Base-by-base conservation (phyloP, 1,284 basidiomycete species). In the Cutaneotrichosporon dermatis region DNA sequence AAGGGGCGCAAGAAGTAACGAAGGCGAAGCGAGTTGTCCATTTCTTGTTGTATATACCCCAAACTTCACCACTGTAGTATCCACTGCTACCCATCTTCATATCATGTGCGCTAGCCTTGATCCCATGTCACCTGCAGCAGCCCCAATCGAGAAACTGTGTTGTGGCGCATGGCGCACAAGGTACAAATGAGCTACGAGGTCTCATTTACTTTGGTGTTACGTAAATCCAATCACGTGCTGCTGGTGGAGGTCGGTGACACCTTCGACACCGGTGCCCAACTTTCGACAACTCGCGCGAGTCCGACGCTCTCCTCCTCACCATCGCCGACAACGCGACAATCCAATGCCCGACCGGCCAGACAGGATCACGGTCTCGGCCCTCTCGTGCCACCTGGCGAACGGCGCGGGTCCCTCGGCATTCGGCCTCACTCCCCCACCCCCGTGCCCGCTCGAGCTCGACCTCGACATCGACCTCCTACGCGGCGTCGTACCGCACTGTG, bases 321-420 rank as follows among this genome's bases (percentile, higher is more conserved):
- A 25, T 25, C 25, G 25, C 39, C 9, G 39, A 40, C 11, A 39
- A 6, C 11, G 6, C 6, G 37, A 39, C 12, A 40, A 2, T 49
- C 46, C 5, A 33, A 66, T 63, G 50, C 44, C 67, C 6, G 76
- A 76, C 59, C 62, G 51, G 12, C 44, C 67, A 4, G 76, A 76
- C 59, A 62, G 51, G 12, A 74, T 78, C 52, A 61, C 60, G 35
- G 72, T 79, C 57, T 51, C 66, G 37, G 62, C 65, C 12, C 72
- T 79, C 16, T 52, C 65, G 6, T 62, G 76, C 15, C 72, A 76
- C 41, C 71, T 79, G n/a, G 55, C 64, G 2, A 51, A 67, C 35
- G 76, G 76, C 25, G 64, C 76, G 2, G 74, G 76, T 13, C 73
- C 73, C 8, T 77, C 77, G 1, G 73, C 74, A 16, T 79, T 79